Conservation (phyloP, 495 filamentous ascomycete genomes). For the Penicillium nucicola region DNA sequence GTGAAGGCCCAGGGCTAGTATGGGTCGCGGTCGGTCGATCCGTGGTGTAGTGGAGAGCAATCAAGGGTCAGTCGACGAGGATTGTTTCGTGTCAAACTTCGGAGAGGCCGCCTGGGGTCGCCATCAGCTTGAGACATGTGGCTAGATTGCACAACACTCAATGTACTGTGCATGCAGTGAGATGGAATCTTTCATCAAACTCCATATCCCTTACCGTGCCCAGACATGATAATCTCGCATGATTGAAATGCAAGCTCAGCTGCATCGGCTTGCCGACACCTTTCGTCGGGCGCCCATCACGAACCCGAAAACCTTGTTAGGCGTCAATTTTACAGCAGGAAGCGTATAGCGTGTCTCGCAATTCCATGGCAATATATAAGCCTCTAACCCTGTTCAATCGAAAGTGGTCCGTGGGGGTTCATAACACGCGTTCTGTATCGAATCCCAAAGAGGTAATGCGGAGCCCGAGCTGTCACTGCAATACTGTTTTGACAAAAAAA, state of each 20-base stretch:
- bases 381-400: background rate
- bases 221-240: background rate
- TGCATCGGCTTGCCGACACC: constrained; percentile 7
- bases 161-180: background rate
- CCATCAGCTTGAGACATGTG: no score
- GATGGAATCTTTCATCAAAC: background rate
- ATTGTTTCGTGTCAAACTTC: background rate
- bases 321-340: background rate
- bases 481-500: constrained; percentile 7
- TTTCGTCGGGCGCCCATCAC: constrained; percentile 4
- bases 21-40: constrained; percentile 6
- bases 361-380: background rate
- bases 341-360: background rate
- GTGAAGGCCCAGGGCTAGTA: background rate
- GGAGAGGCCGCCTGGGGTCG: no score
- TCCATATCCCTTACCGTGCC: background rate
- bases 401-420: constrained; percentile 1
- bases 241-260: background rate
- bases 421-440: background rate
- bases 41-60: constrained; percentile 2
- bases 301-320: background rate
- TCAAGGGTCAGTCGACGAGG: background rate
- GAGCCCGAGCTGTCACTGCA: background rate
- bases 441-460: constrained; percentile 8
- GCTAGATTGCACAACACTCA: no score